Base-by-base conservation (phyloP, 2,329 filamentous ascomycete species). In the Alternaria postmessia region DNA sequence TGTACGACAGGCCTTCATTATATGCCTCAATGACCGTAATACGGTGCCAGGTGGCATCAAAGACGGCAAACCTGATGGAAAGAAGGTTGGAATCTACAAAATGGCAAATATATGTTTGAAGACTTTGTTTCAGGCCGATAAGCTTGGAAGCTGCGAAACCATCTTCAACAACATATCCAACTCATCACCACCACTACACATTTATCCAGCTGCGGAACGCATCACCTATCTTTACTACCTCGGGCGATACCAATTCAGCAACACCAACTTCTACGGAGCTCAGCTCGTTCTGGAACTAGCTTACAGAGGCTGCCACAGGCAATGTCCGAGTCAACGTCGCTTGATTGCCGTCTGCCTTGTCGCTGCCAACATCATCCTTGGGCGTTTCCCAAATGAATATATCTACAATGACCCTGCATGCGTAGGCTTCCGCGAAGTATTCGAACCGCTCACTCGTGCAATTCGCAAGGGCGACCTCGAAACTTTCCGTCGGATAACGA, bases 171-270 rank as follows among this genome's bases (percentile, higher is more conserved):
- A 95, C 74, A 94, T 97, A 65, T 89, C 89, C 51, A 89, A 91
- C 57, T 91, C 92, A 66, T 94, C 92, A 0, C 93, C 93, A 1
- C 92, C 93, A 0, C 81, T 98, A 12, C 85, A 87, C 1, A 86
- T 92, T 52, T 98, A 96, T 73, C 93, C 94, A 3, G 92, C 92
- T 22, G 87, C 91, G 6, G 92, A 98, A 75, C 88, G 93, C 49
- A 93, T 97, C 51, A 96, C 93, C 4, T 98, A 94, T 70, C 88
- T 98, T 14, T 97, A 97, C 81, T 97, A 97, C 75, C 89, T 98
- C 6, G 94, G 94, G 18, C 90, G 93, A 59, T 97, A 94, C 79
- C 88, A 94, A 73, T 93, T 96, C 76, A 88, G 91, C 64, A 94
- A 92, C 76, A 91, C 89, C 67, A 90, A 96, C 74, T 97, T 93